phyloP scores from a whole-genome alignment of 2,329 filamentous ascomycete species.

The Colletotrichum sp. region DNA sequence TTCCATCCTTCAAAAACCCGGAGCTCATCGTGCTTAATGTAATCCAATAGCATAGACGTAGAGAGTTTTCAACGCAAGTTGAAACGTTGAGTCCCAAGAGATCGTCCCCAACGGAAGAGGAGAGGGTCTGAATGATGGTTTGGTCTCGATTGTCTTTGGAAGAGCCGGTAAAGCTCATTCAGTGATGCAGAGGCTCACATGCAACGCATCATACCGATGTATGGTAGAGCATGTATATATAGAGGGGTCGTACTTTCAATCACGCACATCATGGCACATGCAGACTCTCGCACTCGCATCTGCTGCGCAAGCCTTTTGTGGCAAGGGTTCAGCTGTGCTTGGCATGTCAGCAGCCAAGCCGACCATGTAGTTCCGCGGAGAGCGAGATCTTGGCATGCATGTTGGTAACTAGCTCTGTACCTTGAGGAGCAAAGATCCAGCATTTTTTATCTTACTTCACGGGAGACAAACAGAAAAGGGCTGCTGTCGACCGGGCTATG shows the following conservation, averaged over 20 bases:
- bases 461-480: neutral
- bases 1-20: neutral
- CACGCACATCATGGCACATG: neutral
- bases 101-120: neutral
- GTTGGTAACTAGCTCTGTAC: neutral
- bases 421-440: neutral
- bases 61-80: neutral
- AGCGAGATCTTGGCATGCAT: neutral
- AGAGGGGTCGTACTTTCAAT: fast-evolving
- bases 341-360: slow-evolving; percentile 6
- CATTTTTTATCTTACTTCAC: neutral
- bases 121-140: neutral
- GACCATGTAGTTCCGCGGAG: neutral
- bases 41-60: neutral
- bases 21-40: neutral
- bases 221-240: neutral
- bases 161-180: neutral
- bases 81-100: neutral
- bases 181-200: neutral
- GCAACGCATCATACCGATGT: neutral
- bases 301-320: neutral
- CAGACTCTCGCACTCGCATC: neutral
- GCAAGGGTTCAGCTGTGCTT: neutral
- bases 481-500: neutral
- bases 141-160: neutral